Conservation (phyloP, 208 protist genomes). For the Crithidia bombi region DNA sequence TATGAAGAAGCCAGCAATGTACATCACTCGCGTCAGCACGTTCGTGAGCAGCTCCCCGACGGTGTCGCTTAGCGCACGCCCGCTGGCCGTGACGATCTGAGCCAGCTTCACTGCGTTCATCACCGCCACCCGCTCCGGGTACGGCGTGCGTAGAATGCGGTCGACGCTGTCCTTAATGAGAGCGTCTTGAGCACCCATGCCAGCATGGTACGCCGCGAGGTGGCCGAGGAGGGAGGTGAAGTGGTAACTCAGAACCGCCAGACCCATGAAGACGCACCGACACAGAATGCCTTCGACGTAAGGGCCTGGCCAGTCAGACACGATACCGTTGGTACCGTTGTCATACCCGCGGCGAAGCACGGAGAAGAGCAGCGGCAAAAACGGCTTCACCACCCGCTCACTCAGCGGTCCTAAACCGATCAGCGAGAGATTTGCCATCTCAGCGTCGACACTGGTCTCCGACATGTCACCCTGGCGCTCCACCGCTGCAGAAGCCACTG, state of each 20-base stretch:
- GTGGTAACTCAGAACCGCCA: conserved; percentile 49
- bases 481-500: not conserved
- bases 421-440: not conserved
- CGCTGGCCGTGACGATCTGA: conserved; percentile 53
- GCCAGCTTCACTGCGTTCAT: conserved; percentile 59
- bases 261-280: conserved; percentile 49
- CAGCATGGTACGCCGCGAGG: conserved; percentile 51
- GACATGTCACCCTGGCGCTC: not conserved
- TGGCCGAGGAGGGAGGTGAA: conserved; percentile 54
- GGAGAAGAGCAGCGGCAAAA: conserved; percentile 24
- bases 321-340: not conserved
- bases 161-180: conserved; percentile 44
- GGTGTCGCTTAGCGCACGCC: conserved; percentile 38
- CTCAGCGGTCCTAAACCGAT: conserved; percentile 18
- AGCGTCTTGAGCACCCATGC: conserved; percentile 39
- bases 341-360: conserved; percentile 1
- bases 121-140: conserved; percentile 55
- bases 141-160: conserved; percentile 38
- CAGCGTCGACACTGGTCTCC: not conserved
- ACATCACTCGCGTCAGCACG: conserved; percentile 45
- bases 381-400: conserved; percentile 26
- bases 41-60: conserved; percentile 64
- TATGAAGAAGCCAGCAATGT: conserved; percentile 32
- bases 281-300: conserved; percentile 42
- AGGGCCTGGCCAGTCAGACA: not conserved